Evolutionary conservation across 2,329 filamentous ascomycete genomes (phyloP).

Genomic region (Talaromyces sp.): DNA sequence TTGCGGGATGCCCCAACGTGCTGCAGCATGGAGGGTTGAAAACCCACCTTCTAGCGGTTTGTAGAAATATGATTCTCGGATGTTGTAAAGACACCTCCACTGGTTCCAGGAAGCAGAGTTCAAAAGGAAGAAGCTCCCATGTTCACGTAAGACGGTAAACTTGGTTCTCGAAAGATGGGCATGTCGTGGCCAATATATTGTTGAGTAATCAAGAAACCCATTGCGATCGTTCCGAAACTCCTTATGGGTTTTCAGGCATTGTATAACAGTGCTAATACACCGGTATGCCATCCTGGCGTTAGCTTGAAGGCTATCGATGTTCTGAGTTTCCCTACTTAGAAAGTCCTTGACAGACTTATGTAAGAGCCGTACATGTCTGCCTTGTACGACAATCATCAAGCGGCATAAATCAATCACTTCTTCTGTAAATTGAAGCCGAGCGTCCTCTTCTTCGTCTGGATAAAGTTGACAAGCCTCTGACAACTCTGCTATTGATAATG

Average conservation of each 20-base stretch:
- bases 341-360: constrained; percentile 22
- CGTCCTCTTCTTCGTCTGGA: not conserved
- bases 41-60: not conserved
- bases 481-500: not conserved
- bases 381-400: constrained; percentile 20
- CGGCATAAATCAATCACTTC: constrained; percentile 20
- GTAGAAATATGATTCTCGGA: not conserved
- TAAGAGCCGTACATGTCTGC: constrained; percentile 17
- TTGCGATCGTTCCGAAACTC: not conserved
- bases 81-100: not conserved
- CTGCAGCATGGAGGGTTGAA: not conserved
- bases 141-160: not conserved
- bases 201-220: not conserved
- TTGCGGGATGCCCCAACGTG: not conserved
- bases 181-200: not conserved
- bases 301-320: not conserved
- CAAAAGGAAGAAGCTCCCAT: not conserved
- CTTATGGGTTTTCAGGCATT: not conserved
- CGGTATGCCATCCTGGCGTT: not conserved
- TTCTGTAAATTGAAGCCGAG: constrained; percentile 11
- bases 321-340: not conserved
- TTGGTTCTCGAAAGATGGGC: not conserved
- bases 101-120: not conserved
- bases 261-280: not conserved
- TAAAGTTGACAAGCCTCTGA: constrained; percentile 1